Conservation (phyloP, 2,329 filamentous ascomycete species). For the Spiromastix sp. region DNA sequence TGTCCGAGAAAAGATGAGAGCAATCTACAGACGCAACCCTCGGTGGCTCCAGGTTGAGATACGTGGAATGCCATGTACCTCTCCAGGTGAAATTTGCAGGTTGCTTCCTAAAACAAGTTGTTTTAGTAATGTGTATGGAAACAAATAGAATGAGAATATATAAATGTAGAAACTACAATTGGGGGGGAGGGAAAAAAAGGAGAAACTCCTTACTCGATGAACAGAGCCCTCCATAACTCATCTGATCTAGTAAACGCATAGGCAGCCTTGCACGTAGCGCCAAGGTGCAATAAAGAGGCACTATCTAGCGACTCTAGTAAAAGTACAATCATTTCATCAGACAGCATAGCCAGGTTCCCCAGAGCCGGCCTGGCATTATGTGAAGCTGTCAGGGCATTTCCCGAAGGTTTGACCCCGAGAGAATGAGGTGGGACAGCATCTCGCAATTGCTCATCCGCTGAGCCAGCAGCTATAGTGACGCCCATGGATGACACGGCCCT, state of each 20-base stretch:
- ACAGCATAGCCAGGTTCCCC: constrained; percentile 57
- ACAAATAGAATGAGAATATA: not conserved
- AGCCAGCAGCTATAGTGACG: not conserved
- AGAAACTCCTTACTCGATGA: constrained; percentile 61
- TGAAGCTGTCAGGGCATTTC: constrained; percentile 63
- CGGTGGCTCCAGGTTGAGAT: constrained; percentile 48
- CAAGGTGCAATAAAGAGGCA: constrained; percentile 51
- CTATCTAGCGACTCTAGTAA: constrained; percentile 67
- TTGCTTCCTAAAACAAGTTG: constrained; percentile 5
- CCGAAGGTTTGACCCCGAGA: constrained; percentile 72
- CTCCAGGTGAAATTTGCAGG: constrained; percentile 51
- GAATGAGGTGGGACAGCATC: constrained; percentile 65
- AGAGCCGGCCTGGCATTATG: constrained; percentile 56
- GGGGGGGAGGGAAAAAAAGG: not conserved
- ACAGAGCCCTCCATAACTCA: constrained; percentile 80
- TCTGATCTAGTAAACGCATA: constrained; percentile 77
- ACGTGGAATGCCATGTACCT: constrained; percentile 75
- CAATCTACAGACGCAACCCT: constrained; percentile 56
- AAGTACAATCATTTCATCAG: constrained; percentile 70
- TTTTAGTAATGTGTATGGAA: not conserved
- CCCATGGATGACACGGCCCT: constrained; percentile 3
- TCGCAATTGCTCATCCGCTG: constrained; percentile 21
- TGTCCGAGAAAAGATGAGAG: constrained; percentile 75
- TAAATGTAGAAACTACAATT: not conserved
- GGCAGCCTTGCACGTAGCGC: constrained; percentile 71